Base-by-base conservation (phyloP, 768 basidiomycete genomes). In the Hericium erinaceus region DNA sequence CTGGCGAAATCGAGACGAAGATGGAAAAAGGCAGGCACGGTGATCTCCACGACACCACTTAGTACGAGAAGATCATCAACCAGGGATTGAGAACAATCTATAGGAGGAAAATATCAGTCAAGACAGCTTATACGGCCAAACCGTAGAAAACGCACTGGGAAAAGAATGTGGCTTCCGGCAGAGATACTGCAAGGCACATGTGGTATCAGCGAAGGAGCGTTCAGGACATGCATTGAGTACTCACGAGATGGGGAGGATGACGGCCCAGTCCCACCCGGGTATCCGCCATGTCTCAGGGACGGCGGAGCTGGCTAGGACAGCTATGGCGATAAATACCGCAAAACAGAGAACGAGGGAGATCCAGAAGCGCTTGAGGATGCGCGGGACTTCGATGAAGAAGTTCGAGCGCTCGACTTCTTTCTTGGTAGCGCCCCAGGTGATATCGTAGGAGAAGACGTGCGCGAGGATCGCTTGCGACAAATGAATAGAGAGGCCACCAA, bases 361-460 rank as follows among this genome's bases (percentile, higher is more conserved):
- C 77, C 87, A 84, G 74, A 90, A 95, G 3, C 91, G 85, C 61
- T 83, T 82, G 66, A 86, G 73, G 67, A 95, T 92, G 57, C 82
- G 81, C 1, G 93, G 93, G 12, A 93, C 83, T 69, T 95, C 92
- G 56, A 87, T 81, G 80, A 89, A 93, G 76, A 95, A 93, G 68
- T 93, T 94, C 5, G 87, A 89, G 51, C 82, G 78, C 70, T 93
- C 86, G 41, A 94, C 89, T 70, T 90, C 88, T 80, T 92, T 93
- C 64, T 80, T 77, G 6, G 82, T 84, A 37, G 81, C 75, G 4
- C 75, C 73, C 83, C 82, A 84, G 12, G 69, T 71, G 66, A 80
- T 77, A 66, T 84, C 75, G 62, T 81, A 84, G 39, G 80, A 80
- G 65, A 82, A 77, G 18, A 83, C 28, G 66, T 84, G 82, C 1